Evolutionary conservation across 2,329 filamentous ascomycete species (phyloP).

Genomic region (Metarhizium robertsii): DNA sequence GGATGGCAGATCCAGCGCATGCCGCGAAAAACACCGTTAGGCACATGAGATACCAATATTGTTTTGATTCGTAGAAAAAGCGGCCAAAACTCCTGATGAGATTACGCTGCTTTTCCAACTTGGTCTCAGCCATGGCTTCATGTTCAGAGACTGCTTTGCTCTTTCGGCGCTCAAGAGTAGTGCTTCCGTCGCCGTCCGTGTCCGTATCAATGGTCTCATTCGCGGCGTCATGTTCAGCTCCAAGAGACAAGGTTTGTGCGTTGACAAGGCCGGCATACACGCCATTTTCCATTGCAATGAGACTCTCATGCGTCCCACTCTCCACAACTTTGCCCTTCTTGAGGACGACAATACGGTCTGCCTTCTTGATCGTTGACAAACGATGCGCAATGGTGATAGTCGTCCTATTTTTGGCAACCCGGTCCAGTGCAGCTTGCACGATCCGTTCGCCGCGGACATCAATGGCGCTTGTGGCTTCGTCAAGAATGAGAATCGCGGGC

Average conservation of each 20-base stretch:
- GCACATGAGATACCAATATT: slow-evolving; percentile 39
- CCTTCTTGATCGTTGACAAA: slow-evolving; percentile 65
- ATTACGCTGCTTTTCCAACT: slow-evolving; percentile 27
- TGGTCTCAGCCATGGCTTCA: slow-evolving; percentile 12
- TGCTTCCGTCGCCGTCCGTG: slow-evolving; percentile 31
- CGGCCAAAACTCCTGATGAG: slow-evolving; percentile 45
- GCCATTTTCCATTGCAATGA: slow-evolving; percentile 51
- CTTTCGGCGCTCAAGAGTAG: slow-evolving; percentile 33
- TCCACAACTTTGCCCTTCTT: slow-evolving; percentile 63
- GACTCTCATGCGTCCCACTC: slow-evolving; percentile 63
- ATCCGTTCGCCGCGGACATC: slow-evolving; percentile 45
- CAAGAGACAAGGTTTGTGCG: slow-evolving; percentile 49
- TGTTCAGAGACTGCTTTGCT: slow-evolving; percentile 31
- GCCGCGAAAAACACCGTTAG: slow-evolving; percentile 39
- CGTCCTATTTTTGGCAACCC: slow-evolving; percentile 52
- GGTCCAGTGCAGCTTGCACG: slow-evolving; percentile 56
- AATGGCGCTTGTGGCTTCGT: slow-evolving; percentile 66
- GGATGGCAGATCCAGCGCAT: slow-evolving; percentile 33
- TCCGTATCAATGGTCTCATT: slow-evolving; percentile 25
- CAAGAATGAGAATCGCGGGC: slow-evolving; percentile 62
- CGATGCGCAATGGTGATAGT: slow-evolving; percentile 69
- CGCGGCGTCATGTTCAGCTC: slow-evolving; percentile 30
- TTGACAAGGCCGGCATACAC: slow-evolving; percentile 60
- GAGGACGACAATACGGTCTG: slow-evolving; percentile 71
- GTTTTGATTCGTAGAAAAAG: slow-evolving; percentile 46